Evolutionary conservation across 2,329 filamentous ascomycete genomes (phyloP).

Genomic region (Trichoderma atroviride): DNA sequence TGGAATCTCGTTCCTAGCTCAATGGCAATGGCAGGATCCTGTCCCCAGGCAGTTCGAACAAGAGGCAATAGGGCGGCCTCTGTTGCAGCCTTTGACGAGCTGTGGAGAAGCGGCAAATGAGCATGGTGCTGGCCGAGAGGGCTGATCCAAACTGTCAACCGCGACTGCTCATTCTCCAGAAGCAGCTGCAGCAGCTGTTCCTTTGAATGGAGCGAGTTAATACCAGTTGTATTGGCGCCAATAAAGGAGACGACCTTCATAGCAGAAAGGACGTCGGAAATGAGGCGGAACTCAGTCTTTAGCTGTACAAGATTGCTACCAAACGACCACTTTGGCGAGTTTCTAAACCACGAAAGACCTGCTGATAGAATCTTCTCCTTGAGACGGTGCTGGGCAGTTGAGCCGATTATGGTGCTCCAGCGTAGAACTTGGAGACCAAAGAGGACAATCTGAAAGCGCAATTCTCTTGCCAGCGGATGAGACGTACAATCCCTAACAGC

Average conservation of each 20-base stretch:
- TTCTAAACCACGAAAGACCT: constrained; percentile 84
- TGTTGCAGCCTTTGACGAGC: constrained; percentile 44
- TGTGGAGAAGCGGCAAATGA: constrained; percentile 45
- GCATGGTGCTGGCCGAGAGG: constrained; percentile 65
- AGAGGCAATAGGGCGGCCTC: constrained; percentile 61
- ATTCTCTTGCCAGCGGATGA: constrained; percentile 86
- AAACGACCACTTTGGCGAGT: constrained; percentile 87
- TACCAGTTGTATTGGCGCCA: constrained; percentile 54
- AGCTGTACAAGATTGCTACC: constrained; percentile 91
- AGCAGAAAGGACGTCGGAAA: constrained; percentile 71
- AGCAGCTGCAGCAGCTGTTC: constrained; percentile 81
- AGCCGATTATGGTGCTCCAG: constrained; percentile 67
- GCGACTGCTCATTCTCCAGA: constrained; percentile 80
- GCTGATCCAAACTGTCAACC: constrained; percentile 86
- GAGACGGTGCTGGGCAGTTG: constrained; percentile 72
- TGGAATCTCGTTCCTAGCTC: constrained; percentile 81
- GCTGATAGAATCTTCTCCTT: constrained; percentile 89
- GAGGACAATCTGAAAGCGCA: constrained; percentile 86
- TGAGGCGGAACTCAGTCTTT: constrained; percentile 84
- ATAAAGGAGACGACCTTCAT: constrained; percentile 67
- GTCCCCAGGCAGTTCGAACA: constrained; percentile 81
- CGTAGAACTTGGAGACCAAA: constrained; percentile 79
- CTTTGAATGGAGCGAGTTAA: constrained; percentile 72
- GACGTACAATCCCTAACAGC: constrained; percentile 69
- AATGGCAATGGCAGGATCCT: constrained; percentile 84